These are phyloP conservation scores for Logfia minima DNA, from an alignment of 129 eudicot species.

Conservation along the genomic window DNA sequence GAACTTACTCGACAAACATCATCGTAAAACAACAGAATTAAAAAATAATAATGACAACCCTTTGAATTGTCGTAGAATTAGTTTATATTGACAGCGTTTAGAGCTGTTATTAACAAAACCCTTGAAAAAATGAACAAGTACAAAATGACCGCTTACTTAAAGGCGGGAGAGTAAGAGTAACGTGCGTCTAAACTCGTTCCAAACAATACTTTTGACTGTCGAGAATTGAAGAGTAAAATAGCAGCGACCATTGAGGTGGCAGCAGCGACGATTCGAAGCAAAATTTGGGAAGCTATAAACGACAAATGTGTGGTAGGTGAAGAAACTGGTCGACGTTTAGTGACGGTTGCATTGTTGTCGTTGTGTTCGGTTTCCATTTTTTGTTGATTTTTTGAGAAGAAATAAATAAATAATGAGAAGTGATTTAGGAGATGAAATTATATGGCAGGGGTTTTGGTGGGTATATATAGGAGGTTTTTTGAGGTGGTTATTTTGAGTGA, in stretches of 20 bases:
- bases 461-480: slow-evolving; percentile 6
- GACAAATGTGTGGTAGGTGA: slow-evolving; percentile 29
- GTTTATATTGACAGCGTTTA: too few species aligned
- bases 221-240: slow-evolving; percentile 45
- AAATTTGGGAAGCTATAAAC: slow-evolving; percentile 43
- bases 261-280: slow-evolving; percentile 42
- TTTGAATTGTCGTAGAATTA: too few species aligned
- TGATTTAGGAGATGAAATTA: background rate
- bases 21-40: background rate
- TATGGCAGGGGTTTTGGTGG: background rate
- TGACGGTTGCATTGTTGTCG: background rate
- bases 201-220: slow-evolving; percentile 41
- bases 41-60: too few species aligned
- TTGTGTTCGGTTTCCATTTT: slow-evolving; percentile 31
- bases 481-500: slow-evolving; percentile 15
- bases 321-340: slow-evolving; percentile 27
- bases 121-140: too few species aligned
- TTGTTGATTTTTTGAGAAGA: background rate
- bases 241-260: slow-evolving; percentile 54
- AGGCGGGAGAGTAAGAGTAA: slow-evolving; percentile 66
- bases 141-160: slow-evolving; percentile 39
- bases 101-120: too few species aligned
- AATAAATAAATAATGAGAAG: background rate
- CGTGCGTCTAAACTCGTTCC: slow-evolving; percentile 55
- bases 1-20: background rate